Percentiles rank a stretch among this genome's conserved stretches.
These are phyloP conservation scores for Microbotryum violaceum DNA, from an alignment of 1,284 basidiomycete genomes.

Conservation along the genomic window DNA sequence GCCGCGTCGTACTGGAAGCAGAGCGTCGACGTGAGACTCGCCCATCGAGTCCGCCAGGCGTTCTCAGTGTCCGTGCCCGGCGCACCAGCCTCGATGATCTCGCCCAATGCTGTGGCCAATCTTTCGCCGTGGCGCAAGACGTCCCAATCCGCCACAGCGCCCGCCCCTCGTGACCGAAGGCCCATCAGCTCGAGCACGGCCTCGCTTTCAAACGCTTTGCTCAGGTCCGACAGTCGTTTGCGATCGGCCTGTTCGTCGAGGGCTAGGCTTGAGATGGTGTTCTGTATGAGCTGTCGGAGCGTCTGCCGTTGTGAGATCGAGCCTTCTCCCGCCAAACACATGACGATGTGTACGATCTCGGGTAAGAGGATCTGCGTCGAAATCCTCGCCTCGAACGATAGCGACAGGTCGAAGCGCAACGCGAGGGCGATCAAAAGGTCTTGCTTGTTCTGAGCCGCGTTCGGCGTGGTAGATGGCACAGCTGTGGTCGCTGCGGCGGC, in stretches of 20 bases:
- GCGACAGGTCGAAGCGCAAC: constrained; percentile 61
- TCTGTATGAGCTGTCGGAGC: constrained; percentile 70
- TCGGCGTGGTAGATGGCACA: constrained; percentile 46
- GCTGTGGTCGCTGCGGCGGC: constrained; percentile 61
- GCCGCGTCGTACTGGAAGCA: constrained; percentile 88
- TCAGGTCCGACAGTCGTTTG: constrained; percentile 4
- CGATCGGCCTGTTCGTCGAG: not conserved
- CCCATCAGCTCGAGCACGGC: not conserved
- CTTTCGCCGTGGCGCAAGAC: constrained; percentile 56
- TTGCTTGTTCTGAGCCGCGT: constrained; percentile 60
- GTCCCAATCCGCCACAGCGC: constrained; percentile 56
- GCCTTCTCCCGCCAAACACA: constrained; percentile 65
- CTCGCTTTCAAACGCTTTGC: not conserved
- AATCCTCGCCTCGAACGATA: constrained; percentile 60
- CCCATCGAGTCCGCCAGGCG: constrained; percentile 87
- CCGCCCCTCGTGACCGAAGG: not conserved
- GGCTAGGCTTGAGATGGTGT: constrained; percentile 60
- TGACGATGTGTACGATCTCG: constrained; percentile 69
- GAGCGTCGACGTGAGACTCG: constrained; percentile 80
- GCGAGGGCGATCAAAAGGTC: constrained; percentile 80
- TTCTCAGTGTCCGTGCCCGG: constrained; percentile 70
- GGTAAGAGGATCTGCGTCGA: constrained; percentile 69
- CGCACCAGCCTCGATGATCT: constrained; percentile 58
- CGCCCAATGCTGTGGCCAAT: constrained; percentile 57
- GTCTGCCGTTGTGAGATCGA: constrained; percentile 65